Evolutionary conservation across 352 stramenopile genomes (phyloP), one percentile per base, ranked within the genome.

Genomic region (Phytopythium litorale): DNA sequence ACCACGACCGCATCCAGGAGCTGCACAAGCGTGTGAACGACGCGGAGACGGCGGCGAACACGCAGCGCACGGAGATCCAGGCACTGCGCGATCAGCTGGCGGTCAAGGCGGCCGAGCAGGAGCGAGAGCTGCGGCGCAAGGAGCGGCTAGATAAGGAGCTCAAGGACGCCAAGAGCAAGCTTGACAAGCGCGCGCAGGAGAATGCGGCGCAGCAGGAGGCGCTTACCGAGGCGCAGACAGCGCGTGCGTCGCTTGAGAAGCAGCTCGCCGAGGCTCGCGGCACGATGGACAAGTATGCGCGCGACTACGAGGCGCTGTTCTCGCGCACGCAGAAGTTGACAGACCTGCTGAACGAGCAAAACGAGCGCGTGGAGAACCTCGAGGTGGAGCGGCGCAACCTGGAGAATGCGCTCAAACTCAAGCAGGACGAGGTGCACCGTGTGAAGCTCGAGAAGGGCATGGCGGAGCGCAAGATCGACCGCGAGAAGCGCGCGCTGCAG

Each of bases 251-350:
- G 16, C 66, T 98, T 4, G 92, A 98, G 60, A 98, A 97, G 65
- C 96, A 88, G 68, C 73, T 81, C 55, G 75, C 63, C 2, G 84
- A 92, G 50, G 71, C 80, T 45, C 81, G 84, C 37, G 74, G 72
- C 45, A 96, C 85, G n/a, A 97, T 98, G 87, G 90, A 97, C 60
- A 97, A 97, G 67, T 97, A 97, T 75, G 80, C 96, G 40, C 89
- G 87, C 58, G 94, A 97, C 79, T 98, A 97, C 71, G 94, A 97
- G 72, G 88, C 88, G 56, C 81, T 97, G 25, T 98, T 94, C 63
- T 81, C 78, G 6, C 84, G 87, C 35, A 96, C 83, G 45, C 91
- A 98, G 59, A 98, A 98, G 68, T 73, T 98, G 45, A 96, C 87
- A n/a, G 87, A 97, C 25, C 62, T 98, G 35, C 74, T 98, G 11